Base-by-base conservation (phyloP, 306 rosid species). In the Arachis stenosperma region DNA sequence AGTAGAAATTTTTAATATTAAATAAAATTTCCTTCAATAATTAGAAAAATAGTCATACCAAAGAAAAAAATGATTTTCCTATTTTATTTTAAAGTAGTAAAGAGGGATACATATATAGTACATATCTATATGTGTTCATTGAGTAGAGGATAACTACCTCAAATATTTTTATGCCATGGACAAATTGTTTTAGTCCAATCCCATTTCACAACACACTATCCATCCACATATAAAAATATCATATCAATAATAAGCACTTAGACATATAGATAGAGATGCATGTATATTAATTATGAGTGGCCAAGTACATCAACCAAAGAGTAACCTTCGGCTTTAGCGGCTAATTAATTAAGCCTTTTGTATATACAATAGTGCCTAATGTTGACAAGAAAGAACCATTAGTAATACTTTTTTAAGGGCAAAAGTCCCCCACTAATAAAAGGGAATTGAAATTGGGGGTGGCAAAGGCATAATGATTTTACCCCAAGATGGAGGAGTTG, bases 341-440 rank as follows among this genome's bases (percentile, higher is more conserved):
- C 13, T 52, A 37, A n/a, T 71, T 33, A 33, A 33, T 33, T 33
- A 33, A 2, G 3, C 37, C 4, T 33, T 75, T 50, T 65, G 75
- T 75, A 77, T 79, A 78, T 75, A 67, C 5, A 74, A 76, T 70
- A 60, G 88, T 60, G 75, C 68, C 81, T 78, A 78, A 63, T 84
- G 82, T 79, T 75, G 83, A 84, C 87, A 86, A 81, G 70, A 84
- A 69, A 62, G 79, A 78, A 78, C 76, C 75, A 79, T 80, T 75
- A 65, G 69, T 70, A 33, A 33, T 4, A 74, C 77, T 75, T 90
- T 83, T 83, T 86, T 86, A 79, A 61, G 86, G 37, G 37, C 37
- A 75, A 70, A 83, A 86, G 88, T 88, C 71, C 65, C 79, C 83
- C 75, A 75, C 76, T 79, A 39, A 78, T 43, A 78, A 70, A 70